Evolutionary conservation across 768 basidiomycete genomes (phyloP), one percentile per base, ranked within the genome.

Genomic region (Pisolithus sp.): DNA sequence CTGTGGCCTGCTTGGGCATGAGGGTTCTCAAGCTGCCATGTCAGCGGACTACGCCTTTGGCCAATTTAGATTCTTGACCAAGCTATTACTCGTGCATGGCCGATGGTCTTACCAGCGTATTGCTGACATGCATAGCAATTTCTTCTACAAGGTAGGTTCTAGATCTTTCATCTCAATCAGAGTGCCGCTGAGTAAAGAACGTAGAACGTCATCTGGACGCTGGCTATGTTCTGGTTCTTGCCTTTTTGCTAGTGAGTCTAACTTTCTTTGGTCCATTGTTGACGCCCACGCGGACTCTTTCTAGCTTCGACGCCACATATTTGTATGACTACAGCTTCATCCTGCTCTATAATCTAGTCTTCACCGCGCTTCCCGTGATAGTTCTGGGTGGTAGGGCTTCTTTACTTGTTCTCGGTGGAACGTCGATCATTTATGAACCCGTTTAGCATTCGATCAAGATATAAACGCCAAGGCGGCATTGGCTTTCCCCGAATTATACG

Each of bases 41-140:
- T 96, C 93, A 5, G 95, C 95, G 6, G 95, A 98, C 66, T 97
- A 96, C 60, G 95, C 95, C 1, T 94, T 98, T 71, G 95, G 92
- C 2, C 95, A 97, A 65, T 99, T 99, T 75, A 76, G 94, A 50
- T 97, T 86, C 75, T 67, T 98, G 53, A 93, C 92, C 2, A 91
- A 92, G 66, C 71, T 97, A 42, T 75, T 97, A 0, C 77, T 97
- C 53, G 92, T 96, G 8, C 95, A 99, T 64, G 95, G 95, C 5
- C 83, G 92, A 23, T 96, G 95, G 95, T 94, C 90, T 26, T 98
- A 99, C 70, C 88, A 91, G 60, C 89, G 95, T 40, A 76, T 97
- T 40, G 93, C 94, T 15, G 93, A 95, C 62, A 95, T 97, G 93
- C 90, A 94, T 58, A 85, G 85, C 61, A 96, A 93, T 69, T 98